phyloP scores from a whole-genome alignment of 1,284 basidiomycete genomes.

The Trametes hirsuta region DNA sequence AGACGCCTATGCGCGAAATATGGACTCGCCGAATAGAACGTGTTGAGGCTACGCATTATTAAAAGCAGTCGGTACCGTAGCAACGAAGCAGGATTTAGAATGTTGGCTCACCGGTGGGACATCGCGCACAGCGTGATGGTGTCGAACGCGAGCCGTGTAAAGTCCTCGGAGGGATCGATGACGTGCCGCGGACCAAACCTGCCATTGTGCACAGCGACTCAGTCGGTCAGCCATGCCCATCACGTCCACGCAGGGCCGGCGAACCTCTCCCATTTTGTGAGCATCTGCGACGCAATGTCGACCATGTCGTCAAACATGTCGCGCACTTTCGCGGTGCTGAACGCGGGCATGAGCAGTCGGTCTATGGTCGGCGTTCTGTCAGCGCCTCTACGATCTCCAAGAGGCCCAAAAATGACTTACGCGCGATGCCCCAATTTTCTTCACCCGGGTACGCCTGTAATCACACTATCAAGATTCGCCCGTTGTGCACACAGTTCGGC shows the following conservation, averaged over 20 bases:
- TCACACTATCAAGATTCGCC: background rate
- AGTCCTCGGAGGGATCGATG: conserved; percentile 51
- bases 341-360: conserved; percentile 56
- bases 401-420: conserved; percentile 32
- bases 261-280: conserved; percentile 51
- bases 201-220: background rate
- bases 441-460: conserved; percentile 44
- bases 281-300: conserved; percentile 52
- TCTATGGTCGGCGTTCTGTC: conserved; percentile 34
- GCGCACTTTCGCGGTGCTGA: conserved; percentile 48
- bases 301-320: conserved; percentile 56
- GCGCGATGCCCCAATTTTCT: conserved; percentile 52
- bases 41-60: conserved; percentile 37
- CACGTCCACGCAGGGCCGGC: background rate
- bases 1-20: too few species aligned
- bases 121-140: conserved; percentile 50
- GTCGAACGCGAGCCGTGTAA: conserved; percentile 52
- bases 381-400: background rate
- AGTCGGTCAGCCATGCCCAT: background rate
- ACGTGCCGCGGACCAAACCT: conserved; percentile 47
- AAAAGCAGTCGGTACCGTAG: background rate
- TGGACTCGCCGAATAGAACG: conserved; percentile 40
- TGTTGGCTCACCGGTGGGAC: conserved; percentile 42
- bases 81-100: background rate
- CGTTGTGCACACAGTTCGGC: background rate